phyloP scores from a whole-genome alignment of 2,329 filamentous ascomycete species.

The Cladophialophora bantiana region DNA sequence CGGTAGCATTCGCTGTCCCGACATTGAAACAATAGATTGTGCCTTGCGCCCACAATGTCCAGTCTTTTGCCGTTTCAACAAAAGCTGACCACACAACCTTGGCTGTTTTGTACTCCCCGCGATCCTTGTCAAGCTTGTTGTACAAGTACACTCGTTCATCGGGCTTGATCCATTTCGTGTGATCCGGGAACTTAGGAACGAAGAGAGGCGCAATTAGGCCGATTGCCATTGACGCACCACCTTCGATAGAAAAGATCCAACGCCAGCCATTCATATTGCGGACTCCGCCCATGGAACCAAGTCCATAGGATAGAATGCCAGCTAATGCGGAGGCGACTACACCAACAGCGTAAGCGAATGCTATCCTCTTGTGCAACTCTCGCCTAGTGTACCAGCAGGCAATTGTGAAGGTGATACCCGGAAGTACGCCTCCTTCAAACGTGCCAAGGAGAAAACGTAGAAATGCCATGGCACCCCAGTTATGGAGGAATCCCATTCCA shows the following conservation, averaged over 20 bases:
- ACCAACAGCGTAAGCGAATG: conserved; percentile 42
- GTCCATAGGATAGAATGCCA: conserved; percentile 64
- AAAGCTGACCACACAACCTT: conserved; percentile 14
- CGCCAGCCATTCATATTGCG: conserved; percentile 23
- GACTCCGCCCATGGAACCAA: conserved; percentile 53
- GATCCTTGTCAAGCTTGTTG: conserved; percentile 22
- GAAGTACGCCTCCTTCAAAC: conserved; percentile 26
- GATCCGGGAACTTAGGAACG: conserved; percentile 23
- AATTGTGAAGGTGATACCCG: conserved; percentile 27
- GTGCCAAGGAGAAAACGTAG: conserved; percentile 24
- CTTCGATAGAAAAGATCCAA: conserved; percentile 30
- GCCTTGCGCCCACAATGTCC: conserved; percentile 22
- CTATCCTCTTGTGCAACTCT: conserved; percentile 47
- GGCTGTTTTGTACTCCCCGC: conserved; percentile 23
- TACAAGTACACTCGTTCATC: conserved; percentile 19
- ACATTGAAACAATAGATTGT: conserved; percentile 24
- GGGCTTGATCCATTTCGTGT: conserved; percentile 28
- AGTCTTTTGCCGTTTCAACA: conserved; percentile 13
- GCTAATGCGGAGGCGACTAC: conserved; percentile 59
- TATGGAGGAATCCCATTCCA: conserved; percentile 26
- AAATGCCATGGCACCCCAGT: conserved; percentile 23
- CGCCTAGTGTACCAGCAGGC: conserved; percentile 45
- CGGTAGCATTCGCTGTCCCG: conserved; percentile 21
- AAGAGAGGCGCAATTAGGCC: conserved; percentile 19
- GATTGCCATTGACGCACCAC: conserved; percentile 19